A percentile compares a stretch with the other conserved stretches of the same genome.
Evolutionary conservation across 768 basidiomycete species (phyloP).

Genomic region (Cyclocybe aegerita): DNA sequence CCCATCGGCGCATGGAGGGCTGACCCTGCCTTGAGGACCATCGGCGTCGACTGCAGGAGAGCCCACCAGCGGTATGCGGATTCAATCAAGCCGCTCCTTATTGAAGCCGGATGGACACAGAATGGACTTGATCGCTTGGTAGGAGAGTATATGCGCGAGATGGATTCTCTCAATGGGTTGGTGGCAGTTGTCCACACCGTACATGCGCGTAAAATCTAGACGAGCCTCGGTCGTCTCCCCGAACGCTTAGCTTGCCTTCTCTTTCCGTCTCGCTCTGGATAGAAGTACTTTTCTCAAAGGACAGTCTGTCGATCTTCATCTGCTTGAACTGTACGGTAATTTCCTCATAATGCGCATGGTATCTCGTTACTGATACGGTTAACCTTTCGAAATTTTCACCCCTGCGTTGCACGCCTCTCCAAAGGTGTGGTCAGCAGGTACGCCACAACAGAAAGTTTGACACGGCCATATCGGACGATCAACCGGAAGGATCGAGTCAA

Average conservation of each 20-base stretch:
- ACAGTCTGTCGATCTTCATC: too few relatives aligned
- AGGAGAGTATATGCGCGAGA: constrained; percentile 43
- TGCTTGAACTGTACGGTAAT: too few relatives aligned
- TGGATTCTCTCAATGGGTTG: constrained; percentile 45
- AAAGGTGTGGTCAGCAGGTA: too few relatives aligned
- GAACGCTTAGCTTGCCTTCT: background rate
- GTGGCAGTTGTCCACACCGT: constrained; percentile 49
- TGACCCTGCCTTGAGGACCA: constrained; percentile 26
- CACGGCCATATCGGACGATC: too few relatives aligned
- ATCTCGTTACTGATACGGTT: too few relatives aligned
- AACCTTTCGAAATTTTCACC: too few relatives aligned
- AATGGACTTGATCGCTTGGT: constrained; percentile 39
- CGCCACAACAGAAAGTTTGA: too few relatives aligned
- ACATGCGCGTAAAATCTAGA: constrained; percentile 34
- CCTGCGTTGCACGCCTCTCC: too few relatives aligned
- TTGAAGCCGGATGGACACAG: constrained; percentile 34
- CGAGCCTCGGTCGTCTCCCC: background rate
- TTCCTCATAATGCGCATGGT: too few relatives aligned
- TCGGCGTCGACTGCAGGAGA: constrained; percentile 44
- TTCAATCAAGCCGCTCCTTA: constrained; percentile 48
- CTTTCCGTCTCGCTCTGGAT: background rate
- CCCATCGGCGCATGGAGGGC: constrained; percentile 59
- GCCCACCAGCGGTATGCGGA: constrained; percentile 42
- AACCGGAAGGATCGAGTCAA: too few relatives aligned
- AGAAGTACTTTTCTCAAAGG: background rate